Base-by-base conservation (phyloP, 163 green algal genomes). In the Scenedesmus sp. region DNA sequence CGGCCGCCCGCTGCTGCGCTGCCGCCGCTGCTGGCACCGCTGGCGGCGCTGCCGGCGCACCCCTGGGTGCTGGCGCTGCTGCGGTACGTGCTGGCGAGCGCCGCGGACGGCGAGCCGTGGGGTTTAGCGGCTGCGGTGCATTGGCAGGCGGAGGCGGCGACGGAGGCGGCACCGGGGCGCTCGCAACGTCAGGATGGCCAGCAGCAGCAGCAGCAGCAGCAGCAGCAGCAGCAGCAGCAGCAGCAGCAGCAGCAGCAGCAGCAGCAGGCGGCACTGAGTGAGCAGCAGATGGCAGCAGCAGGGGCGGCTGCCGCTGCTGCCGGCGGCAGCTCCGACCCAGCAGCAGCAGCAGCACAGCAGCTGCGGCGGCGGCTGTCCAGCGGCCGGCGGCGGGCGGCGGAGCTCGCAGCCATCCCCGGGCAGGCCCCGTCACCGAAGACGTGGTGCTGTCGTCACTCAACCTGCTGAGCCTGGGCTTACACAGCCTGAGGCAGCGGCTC, bases 381-480 rank as follows among this genome's bases (percentile, higher is more conserved):
- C 30, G 85, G 72, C 12, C 44, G 85, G 22, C 37, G 70, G 18
- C 49, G 85, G n/a, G 3, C 33, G 85, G 15, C 35, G 72, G 15
- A 61, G n/a, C 33, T 85, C 70, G n/a, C 18, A 80, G n/a, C 85
- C 85, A 35, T 37, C 33, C 22, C 18, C 40, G 3, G 85, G 72
- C 33, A 85, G n/a, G n/a, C 56, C 51, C 44, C 3, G 35, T 90
- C 5, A 90, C 85, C 61, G 85, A 90, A 43, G 85, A 90, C 42
- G 79, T 90, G 70, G 33, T 78, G 20, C 30, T 90, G 85, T 90
- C 85, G 56, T 53, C 43, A 5, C 85, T 90, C 2, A 90, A 90
- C 72, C n/a, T 90, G n/a, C 46, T 90, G 3, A 90, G 85, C 85
- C 85, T 90, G 72, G 85, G 43, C 76, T 73, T 90, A 56, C 70